Evolutionary conservation across 345 rosid genomes (phyloP).

Genomic region (Lepidium africanum): DNA sequence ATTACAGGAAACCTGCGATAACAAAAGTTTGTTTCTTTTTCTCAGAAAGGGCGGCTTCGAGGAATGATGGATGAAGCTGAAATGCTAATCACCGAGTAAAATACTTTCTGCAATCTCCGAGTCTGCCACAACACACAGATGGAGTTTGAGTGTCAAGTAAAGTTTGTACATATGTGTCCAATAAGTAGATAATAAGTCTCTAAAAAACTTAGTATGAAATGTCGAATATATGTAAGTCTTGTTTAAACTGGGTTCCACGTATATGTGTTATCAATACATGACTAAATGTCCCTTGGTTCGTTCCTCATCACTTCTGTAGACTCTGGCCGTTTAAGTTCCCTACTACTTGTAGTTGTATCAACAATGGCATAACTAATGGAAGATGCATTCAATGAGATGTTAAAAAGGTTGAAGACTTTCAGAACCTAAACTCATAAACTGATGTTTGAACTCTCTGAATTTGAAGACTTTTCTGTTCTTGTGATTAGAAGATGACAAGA

Average conservation of each 20-base stretch:
- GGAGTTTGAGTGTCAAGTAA: slow-evolving; percentile 1
- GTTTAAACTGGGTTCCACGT: slow-evolving; percentile 12
- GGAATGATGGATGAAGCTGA: slow-evolving; percentile 20
- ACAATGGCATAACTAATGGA: background rate
- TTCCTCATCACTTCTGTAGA: background rate
- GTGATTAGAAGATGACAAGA: background rate
- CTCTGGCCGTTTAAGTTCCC: background rate
- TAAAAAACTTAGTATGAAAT: background rate
- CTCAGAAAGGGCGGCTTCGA: background rate
- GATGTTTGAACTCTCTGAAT: background rate
- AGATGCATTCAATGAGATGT: background rate
- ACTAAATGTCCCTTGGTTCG: background rate
- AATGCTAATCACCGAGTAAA: slow-evolving; percentile 27
- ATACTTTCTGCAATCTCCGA: background rate
- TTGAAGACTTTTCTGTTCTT: background rate
- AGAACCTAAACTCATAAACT: background rate
- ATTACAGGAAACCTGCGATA: background rate
- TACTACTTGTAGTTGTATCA: background rate
- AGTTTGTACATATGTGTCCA: slow-evolving; percentile 18
- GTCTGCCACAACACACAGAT: background rate
- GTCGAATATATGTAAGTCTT: slow-evolving; percentile 8
- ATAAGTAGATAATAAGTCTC: slow-evolving; percentile 1
- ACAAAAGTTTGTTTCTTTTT: background rate
- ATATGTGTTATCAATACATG: background rate
- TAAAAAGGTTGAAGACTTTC: background rate